Conservation (phyloP, 1,139 yeast species). For the Magnusiomyces suaveolens region DNA sequence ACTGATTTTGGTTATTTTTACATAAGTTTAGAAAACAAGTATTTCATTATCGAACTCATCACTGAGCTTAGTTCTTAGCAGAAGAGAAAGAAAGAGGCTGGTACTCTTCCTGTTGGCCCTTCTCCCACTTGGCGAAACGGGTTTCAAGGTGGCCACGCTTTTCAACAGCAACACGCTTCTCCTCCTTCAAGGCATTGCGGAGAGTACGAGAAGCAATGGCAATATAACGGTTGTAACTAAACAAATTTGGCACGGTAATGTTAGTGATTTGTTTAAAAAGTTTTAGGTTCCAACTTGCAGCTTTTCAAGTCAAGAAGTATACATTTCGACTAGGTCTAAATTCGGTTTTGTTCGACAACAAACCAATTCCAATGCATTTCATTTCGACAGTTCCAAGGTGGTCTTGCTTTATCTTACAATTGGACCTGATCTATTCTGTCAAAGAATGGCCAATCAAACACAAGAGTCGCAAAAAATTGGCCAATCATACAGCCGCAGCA, state of each 20-base stretch:
- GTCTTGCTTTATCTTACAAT: too few species aligned
- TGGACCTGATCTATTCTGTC: too few species aligned
- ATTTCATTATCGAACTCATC: not conserved
- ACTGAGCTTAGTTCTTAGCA: not conserved
- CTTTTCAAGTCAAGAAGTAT: too few species aligned
- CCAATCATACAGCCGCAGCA: not conserved
- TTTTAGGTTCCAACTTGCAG: too few species aligned
- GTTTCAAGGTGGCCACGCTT: constrained; percentile 71
- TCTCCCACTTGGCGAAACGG: constrained; percentile 60
- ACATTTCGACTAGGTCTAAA: too few species aligned
- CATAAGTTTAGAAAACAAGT: not conserved
- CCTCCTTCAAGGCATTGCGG: constrained; percentile 85
- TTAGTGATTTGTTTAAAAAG: too few species aligned
- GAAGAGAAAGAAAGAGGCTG: constrained; percentile 15
- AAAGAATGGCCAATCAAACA: not conserved
- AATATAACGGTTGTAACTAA: constrained; percentile 74
- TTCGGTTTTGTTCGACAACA: too few species aligned
- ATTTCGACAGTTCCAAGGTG: too few species aligned
- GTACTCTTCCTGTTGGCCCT: constrained; percentile 43
- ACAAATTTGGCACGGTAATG: not conserved
- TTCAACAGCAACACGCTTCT: constrained; percentile 64
- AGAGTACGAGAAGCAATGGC: constrained; percentile 84
- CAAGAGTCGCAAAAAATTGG: not conserved
- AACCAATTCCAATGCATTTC: too few species aligned
- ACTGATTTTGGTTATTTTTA: too few species aligned